Evolutionary conservation across 2,329 filamentous ascomycete genomes (phyloP).

Genomic region (Alternaria infectoria): DNA sequence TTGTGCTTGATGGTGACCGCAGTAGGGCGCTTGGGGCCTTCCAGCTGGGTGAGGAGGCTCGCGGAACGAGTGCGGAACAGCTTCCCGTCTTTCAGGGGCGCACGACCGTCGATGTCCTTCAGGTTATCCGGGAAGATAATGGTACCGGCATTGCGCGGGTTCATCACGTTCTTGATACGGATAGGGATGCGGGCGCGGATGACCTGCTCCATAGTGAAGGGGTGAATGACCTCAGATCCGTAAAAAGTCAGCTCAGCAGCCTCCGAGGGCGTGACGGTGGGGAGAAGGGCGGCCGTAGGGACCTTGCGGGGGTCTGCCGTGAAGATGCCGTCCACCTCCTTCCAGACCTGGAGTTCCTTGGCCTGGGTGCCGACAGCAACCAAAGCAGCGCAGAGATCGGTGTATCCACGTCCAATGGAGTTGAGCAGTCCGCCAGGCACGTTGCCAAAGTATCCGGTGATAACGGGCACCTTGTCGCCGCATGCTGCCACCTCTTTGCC

Average conservation of each 20-base stretch:
- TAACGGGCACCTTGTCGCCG: constrained; percentile 55
- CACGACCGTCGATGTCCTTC: constrained; percentile 60
- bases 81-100: constrained; percentile 65
- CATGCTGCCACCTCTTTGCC: constrained; percentile 52
- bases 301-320: constrained; percentile 85
- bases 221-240: constrained; percentile 90
- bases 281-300: constrained; percentile 87
- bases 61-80: constrained; percentile 56
- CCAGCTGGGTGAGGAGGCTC: constrained; percentile 54
- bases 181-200: constrained; percentile 80
- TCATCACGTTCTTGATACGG: constrained; percentile 92
- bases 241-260: constrained; percentile 87
- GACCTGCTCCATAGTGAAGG: constrained; percentile 96
- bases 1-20: constrained; percentile 96
- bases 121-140: constrained; percentile 78
- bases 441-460: constrained; percentile 92
- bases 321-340: constrained; percentile 97
- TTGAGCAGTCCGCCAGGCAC: constrained; percentile 90
- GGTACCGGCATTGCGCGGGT: constrained; percentile 78
- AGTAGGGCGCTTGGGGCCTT: constrained; percentile 57
- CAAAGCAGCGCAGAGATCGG: constrained; percentile 91
- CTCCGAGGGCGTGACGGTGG: constrained; percentile 89
- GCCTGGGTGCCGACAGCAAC: constrained; percentile 88
- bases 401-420: constrained; percentile 93
- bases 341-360: constrained; percentile 94